A percentile compares a stretch with the other conserved stretches of the same genome.
phyloP scores from a whole-genome alignment of 441 rosid genomes.

The Hypseocharis bilobata region DNA sequence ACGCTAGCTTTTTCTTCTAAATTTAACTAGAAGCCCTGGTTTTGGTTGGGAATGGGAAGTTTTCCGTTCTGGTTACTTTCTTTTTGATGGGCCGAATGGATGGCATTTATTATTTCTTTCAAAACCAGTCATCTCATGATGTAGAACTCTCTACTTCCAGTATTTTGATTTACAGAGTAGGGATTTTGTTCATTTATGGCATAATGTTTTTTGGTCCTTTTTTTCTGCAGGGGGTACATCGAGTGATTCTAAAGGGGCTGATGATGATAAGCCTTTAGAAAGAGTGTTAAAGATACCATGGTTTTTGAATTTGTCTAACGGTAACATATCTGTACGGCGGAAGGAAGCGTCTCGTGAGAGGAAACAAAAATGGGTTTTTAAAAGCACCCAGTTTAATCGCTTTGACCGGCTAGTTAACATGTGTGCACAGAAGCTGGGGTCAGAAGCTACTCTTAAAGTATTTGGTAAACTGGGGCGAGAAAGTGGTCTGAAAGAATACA shows the following conservation, averaged over 20 bases:
- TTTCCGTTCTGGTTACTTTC: neutral
- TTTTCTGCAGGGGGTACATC: slow-evolving; percentile 21
- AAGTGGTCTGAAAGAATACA: slow-evolving; percentile 53
- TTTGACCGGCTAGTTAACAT: slow-evolving; percentile 28
- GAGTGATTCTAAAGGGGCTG: neutral
- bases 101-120: too few species aligned
- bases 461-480: slow-evolving; percentile 57
- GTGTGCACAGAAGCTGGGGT: slow-evolving; percentile 47
- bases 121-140: too few species aligned
- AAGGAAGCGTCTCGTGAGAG: slow-evolving; percentile 51
- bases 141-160: neutral
- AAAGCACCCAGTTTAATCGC: slow-evolving; percentile 27
- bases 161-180: neutral
- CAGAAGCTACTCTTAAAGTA: slow-evolving; percentile 35
- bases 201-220: neutral
- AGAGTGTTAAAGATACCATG: slow-evolving; percentile 34
- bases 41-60: too few species aligned
- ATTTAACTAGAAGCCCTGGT: too few species aligned
- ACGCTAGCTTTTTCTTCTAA: too few species aligned
- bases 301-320: slow-evolving; percentile 21
- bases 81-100: neutral
- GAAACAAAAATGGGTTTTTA: slow-evolving; percentile 46
- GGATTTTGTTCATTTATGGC: neutral
- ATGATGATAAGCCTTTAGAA: slow-evolving; percentile 13
- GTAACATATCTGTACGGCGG: slow-evolving; percentile 20